phyloP scores from a whole-genome alignment of 2,329 filamentous ascomycete genomes.

The Neoarthrinium moseri region DNA sequence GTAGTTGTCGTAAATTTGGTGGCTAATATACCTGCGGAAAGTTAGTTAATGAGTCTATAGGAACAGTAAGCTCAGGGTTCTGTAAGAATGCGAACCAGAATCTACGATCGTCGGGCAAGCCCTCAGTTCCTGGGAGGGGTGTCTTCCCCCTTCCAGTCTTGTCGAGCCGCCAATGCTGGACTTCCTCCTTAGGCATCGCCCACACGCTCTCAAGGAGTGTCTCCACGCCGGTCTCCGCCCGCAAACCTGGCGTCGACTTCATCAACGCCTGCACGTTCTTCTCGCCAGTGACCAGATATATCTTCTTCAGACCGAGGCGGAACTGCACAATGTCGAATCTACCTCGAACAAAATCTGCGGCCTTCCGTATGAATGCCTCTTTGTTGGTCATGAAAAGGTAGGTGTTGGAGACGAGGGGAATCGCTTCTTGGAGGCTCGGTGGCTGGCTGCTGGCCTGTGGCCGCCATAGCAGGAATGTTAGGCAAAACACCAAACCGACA shows the following conservation, averaged over 20 bases:
- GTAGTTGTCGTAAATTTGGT: not conserved
- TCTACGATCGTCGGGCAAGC: constrained; percentile 14
- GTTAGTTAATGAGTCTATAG: no score
- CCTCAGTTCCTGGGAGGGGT: constrained; percentile 16
- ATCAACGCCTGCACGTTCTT: constrained; percentile 17
- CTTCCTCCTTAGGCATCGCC: constrained; percentile 14
- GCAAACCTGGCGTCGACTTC: constrained; percentile 13
- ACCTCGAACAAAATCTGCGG: no score
- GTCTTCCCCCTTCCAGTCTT: constrained; percentile 13
- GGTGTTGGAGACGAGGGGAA: no score
- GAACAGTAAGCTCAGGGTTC: no score
- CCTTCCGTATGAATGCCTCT: no score
- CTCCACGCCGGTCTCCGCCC: constrained; percentile 9
- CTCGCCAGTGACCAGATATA: constrained; percentile 15
- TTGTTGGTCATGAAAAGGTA: no score
- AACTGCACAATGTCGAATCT: constrained; percentile 8
- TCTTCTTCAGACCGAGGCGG: constrained; percentile 4
- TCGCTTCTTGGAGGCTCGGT: no score
- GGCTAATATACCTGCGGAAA: not conserved
- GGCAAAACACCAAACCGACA: no score
- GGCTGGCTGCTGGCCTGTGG: no score
- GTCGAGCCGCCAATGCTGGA: constrained; percentile 15
- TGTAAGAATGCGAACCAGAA: no score
- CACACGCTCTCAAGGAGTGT: constrained; percentile 13
- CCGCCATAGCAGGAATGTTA: no score